Conservation (phyloP, 352 stramenopile species). For the Phytophthora sansomeana region DNA sequence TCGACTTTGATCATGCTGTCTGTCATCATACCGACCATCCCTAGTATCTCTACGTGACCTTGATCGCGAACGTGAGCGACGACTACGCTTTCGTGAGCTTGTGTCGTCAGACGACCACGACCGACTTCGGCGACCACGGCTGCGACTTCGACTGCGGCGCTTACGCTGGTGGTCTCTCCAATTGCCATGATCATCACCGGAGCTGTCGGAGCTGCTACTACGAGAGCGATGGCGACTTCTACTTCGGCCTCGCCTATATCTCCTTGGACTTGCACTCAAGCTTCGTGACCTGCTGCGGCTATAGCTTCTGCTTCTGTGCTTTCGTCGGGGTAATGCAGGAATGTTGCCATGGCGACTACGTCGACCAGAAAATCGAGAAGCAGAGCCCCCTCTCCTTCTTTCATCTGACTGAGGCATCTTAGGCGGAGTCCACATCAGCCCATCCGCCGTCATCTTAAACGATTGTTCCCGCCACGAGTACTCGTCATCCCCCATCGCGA, state of each 20-base stretch:
- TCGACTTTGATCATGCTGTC: constrained; percentile 11
- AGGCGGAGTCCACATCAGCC: constrained; percentile 70
- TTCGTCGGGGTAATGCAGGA: constrained; percentile 14
- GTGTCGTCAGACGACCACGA: constrained; percentile 40
- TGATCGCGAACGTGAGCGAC: constrained; percentile 28
- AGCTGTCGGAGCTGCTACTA: constrained; percentile 32
- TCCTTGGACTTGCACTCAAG: constrained; percentile 33
- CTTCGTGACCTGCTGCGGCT: constrained; percentile 54
- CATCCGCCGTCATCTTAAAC: constrained; percentile 72
- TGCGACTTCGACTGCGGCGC: constrained; percentile 37
- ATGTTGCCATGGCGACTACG: constrained; percentile 17
- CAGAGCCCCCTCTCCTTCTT: constrained; percentile 22
- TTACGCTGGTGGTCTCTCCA: constrained; percentile 18
- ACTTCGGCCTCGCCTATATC: constrained; percentile 38
- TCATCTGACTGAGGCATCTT: constrained; percentile 24
- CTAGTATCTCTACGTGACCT: constrained; percentile 2
- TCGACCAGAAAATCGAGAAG: constrained; percentile 33
- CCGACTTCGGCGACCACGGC: constrained; percentile 29
- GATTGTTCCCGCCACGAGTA: constrained; percentile 53
- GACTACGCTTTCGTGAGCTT: constrained; percentile 21
- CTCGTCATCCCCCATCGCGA: constrained; percentile 71
- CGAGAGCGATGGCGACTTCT: constrained; percentile 36
- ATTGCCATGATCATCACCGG: constrained; percentile 10
- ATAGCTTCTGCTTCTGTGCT: constrained; percentile 20
- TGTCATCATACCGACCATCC: constrained; percentile 17